Evolutionary conservation across 2,329 filamentous ascomycete species (phyloP).

Genomic region (Colletotrichum liaoningense): DNA sequence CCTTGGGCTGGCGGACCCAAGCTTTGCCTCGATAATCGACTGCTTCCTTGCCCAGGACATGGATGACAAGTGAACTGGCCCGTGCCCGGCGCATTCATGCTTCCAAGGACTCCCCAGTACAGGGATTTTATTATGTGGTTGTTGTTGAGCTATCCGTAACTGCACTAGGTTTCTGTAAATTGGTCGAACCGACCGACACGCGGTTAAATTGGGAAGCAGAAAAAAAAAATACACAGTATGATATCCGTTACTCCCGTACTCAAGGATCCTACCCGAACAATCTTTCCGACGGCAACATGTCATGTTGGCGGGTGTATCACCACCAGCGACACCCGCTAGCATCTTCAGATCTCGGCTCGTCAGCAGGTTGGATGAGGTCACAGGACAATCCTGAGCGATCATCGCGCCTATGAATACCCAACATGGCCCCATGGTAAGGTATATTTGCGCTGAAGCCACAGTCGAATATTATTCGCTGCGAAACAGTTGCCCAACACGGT

Average conservation of each 20-base stretch:
- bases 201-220: neutral
- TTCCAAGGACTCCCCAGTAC: neutral
- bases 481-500: slow-evolving; percentile 27
- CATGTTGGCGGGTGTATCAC: neutral
- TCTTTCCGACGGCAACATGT: neutral
- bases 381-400: neutral
- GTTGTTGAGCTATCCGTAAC: neutral
- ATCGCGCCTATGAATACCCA: neutral
- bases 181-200: slow-evolving; percentile 11
- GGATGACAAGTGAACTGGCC: slow-evolving; percentile 10
- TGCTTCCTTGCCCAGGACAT: neutral
- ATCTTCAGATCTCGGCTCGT: neutral
- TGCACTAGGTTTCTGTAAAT: neutral
- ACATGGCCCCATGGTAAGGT: neutral
- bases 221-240: neutral
- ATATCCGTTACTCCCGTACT: neutral
- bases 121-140: neutral
- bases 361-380: neutral
- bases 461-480: neutral
- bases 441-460: neutral
- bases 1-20: neutral
- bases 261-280: neutral
- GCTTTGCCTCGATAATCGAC: neutral
- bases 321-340: neutral
- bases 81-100: neutral